Percentiles rank a stretch among this genome's conserved stretches.
phyloP scores from a whole-genome alignment of 257 asterid species.

The Plantago major region DNA sequence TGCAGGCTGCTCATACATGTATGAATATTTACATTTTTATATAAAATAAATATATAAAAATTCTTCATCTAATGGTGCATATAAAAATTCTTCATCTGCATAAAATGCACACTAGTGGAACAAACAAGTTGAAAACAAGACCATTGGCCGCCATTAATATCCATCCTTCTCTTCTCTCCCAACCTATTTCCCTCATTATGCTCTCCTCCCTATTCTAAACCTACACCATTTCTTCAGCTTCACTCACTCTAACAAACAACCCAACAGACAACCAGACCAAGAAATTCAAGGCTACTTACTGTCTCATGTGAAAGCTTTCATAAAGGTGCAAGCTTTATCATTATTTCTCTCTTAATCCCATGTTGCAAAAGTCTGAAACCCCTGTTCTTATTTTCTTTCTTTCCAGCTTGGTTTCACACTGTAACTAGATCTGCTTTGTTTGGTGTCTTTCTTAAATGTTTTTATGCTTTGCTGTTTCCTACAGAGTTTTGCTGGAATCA shows the following conservation, averaged over 20 bases:
- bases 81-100: too few species aligned
- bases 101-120: not conserved
- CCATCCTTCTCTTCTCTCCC: slow-evolving; percentile 1
- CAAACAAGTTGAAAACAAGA: slow-evolving; percentile 21
- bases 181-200: not conserved
- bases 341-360: not conserved
- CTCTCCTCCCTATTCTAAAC: too few species aligned
- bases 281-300: too few species aligned
- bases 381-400: not conserved
- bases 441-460: not conserved
- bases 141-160: slow-evolving; percentile 32
- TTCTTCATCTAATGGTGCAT: too few species aligned
- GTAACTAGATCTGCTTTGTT: slow-evolving; percentile 16
- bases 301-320: not conserved
- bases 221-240: too few species aligned
- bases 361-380: too few species aligned
- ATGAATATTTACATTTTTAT: not conserved
- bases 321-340: not conserved
- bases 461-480: slow-evolving; percentile 9
- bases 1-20: slow-evolving; percentile 23
- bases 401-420: slow-evolving; percentile 28
- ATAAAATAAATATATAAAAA: not conserved
- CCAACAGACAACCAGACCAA: too few species aligned
- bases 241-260: too few species aligned
- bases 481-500: slow-evolving; percentile 24